Conservation (phyloP, 768 basidiomycete genomes). For the Rhodotorula sphaerocarpa region DNA sequence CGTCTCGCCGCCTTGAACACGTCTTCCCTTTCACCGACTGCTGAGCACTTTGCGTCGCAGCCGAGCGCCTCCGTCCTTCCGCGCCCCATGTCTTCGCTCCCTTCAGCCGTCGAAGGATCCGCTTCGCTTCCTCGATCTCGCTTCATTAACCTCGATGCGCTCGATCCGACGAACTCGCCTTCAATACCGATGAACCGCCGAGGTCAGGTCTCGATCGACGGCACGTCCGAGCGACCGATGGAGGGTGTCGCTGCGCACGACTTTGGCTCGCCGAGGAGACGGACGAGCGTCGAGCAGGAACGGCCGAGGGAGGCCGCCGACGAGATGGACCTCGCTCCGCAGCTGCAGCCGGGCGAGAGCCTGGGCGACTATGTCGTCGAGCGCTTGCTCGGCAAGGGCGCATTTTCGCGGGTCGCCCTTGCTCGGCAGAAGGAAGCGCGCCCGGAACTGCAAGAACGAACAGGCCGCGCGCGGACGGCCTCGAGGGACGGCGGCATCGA, state of each 20-base stretch:
- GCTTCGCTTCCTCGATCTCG: background rate
- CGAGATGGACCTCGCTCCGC: background rate
- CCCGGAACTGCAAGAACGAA: background rate
- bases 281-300: background rate
- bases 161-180: background rate
- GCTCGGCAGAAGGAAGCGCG: background rate
- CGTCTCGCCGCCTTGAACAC: constrained; percentile 8
- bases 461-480: constrained; percentile 38
- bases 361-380: constrained; percentile 42
- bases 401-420: constrained; percentile 63
- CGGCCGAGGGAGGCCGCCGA: background rate
- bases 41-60: background rate
- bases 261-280: background rate
- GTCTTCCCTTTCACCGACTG: background rate
- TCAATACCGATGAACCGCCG: background rate
- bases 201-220: background rate
- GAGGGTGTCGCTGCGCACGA: no score
- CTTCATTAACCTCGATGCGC: background rate
- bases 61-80: background rate
- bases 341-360: background rate
- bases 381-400: constrained; percentile 58
- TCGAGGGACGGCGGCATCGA: constrained; percentile 21
- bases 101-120: background rate
- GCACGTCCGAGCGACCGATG: background rate
- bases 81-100: background rate